Evolutionary conservation across 2,329 filamentous ascomycete genomes (phyloP).

Genomic region (Alternaria hordeiaustralica): DNA sequence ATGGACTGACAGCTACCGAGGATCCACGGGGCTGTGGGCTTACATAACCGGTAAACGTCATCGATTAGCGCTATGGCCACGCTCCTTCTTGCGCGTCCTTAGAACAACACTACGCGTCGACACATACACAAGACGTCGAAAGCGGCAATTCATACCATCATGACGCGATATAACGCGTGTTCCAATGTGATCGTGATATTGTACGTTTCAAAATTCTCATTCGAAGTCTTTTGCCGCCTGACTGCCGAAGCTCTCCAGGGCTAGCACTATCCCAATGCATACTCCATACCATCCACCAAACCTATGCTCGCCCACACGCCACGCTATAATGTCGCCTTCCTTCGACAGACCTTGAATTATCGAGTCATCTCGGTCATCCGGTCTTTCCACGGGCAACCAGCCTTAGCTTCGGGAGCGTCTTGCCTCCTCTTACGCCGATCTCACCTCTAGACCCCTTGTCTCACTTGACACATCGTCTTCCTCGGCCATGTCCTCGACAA

Average conservation of each 20-base stretch:
- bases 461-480: neutral
- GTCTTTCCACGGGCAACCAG: neutral
- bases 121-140: neutral
- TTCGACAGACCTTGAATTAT: neutral
- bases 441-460: neutral
- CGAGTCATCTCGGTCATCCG: neutral
- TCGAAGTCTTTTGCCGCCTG: too few species aligned
- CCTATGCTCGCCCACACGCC: neutral
- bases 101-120: neutral
- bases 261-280: neutral
- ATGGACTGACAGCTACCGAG: neutral
- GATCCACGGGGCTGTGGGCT: neutral
- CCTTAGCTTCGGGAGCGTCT: neutral
- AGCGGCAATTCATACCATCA: neutral
- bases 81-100: neutral
- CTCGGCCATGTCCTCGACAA: fast-evolving
- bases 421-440: neutral
- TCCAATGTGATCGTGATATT: neutral
- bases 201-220: neutral
- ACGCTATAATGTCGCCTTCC: neutral
- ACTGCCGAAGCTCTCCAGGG: neutral
- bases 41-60: neutral
- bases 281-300: neutral
- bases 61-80: neutral
- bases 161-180: neutral